Base-by-base conservation (phyloP, 208 protist species). In the Trypanosoma rangeli region DNA sequence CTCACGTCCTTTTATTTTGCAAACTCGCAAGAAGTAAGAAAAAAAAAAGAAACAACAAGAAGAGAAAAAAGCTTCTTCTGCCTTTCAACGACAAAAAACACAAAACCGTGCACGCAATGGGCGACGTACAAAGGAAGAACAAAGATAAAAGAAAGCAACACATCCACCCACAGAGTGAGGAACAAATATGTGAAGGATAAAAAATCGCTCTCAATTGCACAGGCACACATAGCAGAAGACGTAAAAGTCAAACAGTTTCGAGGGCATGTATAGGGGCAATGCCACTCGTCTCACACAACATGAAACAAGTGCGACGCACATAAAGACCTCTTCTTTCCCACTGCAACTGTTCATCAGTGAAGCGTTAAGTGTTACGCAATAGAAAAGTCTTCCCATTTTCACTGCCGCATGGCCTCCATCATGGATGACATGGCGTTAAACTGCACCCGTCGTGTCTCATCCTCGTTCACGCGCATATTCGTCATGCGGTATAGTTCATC, bases 341-440 rank as follows among this genome's bases (percentile, higher is more conserved):
- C 22, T 53, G 49, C 16, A 53, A 53, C 49, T 18, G 5, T 53
- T 53, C 49, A 22, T 53, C 22, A 18, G 49, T 26, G 22, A 9
- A 53, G 49, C 49, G 49, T 53, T 24, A 26, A 12, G 49, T 26
- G 49, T 26, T 26, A 53, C 9, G 49, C n/a, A 26, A 26, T 18
- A 53, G 49, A 26, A 24, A 5, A n/a, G 3, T 15, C 33, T 53
- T 22, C 15, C 26, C 18, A 3, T 26, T 3, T 55, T 65, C 33
- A 61, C 7, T 76, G 64, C 55, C 84, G 78, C 86, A 94, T 89
- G 55, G 72, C 57, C 62, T 83, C 58, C 74, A 88, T 79, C 75
- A 91, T 83, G 20, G 76, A 77, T 18, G 39, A 48, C 69, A 94
- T 88, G 9, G 79, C 75, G 10, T 85, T 63, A n/a, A 81, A 66